These are phyloP conservation scores for Citrus inodora DNA, from an alignment of 345 rosid species.

Conservation along the genomic window DNA sequence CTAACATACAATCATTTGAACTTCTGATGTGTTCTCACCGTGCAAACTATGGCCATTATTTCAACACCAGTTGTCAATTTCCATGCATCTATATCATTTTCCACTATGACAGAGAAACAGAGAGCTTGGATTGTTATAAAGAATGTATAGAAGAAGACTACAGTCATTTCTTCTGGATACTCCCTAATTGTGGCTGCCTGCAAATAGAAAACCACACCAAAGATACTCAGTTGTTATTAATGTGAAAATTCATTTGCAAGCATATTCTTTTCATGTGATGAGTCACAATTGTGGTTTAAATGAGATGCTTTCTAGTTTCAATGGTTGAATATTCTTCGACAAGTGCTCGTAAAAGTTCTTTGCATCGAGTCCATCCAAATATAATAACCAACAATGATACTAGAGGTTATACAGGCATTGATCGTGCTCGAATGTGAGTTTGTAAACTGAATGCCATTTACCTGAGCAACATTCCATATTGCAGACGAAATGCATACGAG, in stretches of 20 bases:
- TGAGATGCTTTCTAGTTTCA: neutral
- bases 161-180: slow-evolving; percentile 12
- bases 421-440: too few species aligned
- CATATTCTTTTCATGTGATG: neutral
- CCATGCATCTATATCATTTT: slow-evolving; percentile 31
- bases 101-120: slow-evolving; percentile 21
- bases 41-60: slow-evolving; percentile 26
- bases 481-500: neutral
- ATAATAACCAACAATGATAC: neutral
- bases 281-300: neutral
- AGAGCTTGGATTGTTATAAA: slow-evolving; percentile 25
- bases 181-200: slow-evolving; percentile 8
- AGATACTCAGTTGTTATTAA: neutral
- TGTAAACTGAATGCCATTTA: neutral
- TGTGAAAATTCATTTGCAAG: neutral
- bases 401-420: neutral
- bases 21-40: slow-evolving; percentile 21
- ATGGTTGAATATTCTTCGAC: neutral
- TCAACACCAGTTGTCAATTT: slow-evolving; percentile 26
- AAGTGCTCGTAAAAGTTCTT: neutral
- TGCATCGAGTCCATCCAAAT: neutral
- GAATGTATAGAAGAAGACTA: slow-evolving; percentile 1
- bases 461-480: slow-evolving; percentile 22
- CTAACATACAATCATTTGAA: neutral
- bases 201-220: neutral